phyloP scores from a whole-genome alignment of 257 asterid species.

The Scutellaria minor region DNA sequence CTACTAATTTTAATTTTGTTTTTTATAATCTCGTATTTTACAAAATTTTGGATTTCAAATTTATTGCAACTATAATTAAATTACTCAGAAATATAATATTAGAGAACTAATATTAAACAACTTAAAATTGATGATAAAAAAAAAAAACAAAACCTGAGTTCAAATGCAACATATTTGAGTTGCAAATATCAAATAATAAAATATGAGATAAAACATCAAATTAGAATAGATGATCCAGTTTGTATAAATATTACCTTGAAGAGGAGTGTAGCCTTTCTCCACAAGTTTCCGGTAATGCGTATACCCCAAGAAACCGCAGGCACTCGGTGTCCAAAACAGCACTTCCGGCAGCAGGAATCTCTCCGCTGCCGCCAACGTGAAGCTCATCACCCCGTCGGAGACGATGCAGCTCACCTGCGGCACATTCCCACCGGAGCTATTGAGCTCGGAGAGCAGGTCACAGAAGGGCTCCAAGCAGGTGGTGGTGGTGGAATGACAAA shows the following conservation, averaged over 20 bases:
- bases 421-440: neutral
- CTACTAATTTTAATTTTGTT: too few species aligned
- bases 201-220: too few species aligned
- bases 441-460: slow-evolving; percentile 41
- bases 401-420: slow-evolving; percentile 59
- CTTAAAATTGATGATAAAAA: too few species aligned
- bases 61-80: too few species aligned
- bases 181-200: too few species aligned
- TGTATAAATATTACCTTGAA: slow-evolving; percentile 38
- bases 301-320: slow-evolving; percentile 45
- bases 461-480: slow-evolving; percentile 51
- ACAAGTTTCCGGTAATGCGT: slow-evolving; percentile 42
- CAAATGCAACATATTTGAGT: too few species aligned
- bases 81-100: too few species aligned
- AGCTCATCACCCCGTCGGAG: slow-evolving; percentile 52
- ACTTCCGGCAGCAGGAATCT: slow-evolving; percentile 49
- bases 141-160: too few species aligned
- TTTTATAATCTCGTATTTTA: too few species aligned
- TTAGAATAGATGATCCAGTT: too few species aligned
- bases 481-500: slow-evolving; percentile 38
- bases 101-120: too few species aligned
- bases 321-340: slow-evolving; percentile 52
- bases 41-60: too few species aligned
- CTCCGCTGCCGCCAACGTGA: slow-evolving; percentile 49
- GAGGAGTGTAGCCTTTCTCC: slow-evolving; percentile 48